A percentile compares a stretch with the other conserved stretches of the same genome.
Conservation (phyloP, 2,329 filamentous ascomycete species). For the Fusarium kyushuense region DNA sequence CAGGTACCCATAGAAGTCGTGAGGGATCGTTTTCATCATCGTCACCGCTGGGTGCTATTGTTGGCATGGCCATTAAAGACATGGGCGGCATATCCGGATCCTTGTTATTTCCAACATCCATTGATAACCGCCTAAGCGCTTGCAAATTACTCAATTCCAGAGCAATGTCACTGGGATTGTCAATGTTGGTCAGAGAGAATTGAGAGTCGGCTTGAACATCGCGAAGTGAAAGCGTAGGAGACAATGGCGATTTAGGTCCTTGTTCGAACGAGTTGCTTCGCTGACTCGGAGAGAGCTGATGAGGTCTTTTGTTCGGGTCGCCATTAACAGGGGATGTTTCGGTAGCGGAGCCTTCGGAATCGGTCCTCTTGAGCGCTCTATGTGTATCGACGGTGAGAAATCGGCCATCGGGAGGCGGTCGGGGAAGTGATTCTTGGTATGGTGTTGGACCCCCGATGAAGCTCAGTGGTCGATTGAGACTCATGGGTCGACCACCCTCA, state of each 20-base stretch:
- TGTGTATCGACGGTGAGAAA: conserved; percentile 54
- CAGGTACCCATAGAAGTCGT: conserved; percentile 94
- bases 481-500: conserved; percentile 72
- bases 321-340: conserved; percentile 48
- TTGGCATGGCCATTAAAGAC: conserved; percentile 75
- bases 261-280: conserved; percentile 58
- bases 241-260: conserved; percentile 58
- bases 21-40: conserved; percentile 91
- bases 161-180: conserved; percentile 87
- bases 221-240: conserved; percentile 65
- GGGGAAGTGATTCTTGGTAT: conserved; percentile 64
- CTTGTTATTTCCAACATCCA: conserved; percentile 83
- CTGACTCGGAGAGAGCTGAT: conserved; percentile 58
- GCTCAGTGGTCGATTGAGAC: conserved; percentile 75
- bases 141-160: conserved; percentile 94
- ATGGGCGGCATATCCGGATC: conserved; percentile 81
- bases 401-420: conserved; percentile 49
- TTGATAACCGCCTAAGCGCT: conserved; percentile 90
- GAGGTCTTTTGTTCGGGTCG: conserved; percentile 56
- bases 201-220: conserved; percentile 70
- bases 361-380: conserved; percentile 59
- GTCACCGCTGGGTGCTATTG: conserved; percentile 76
- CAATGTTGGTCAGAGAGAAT: conserved; percentile 89
- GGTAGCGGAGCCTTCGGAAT: conserved; percentile 58
- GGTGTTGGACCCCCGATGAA: conserved; percentile 70